Conservation (phyloP, 768 basidiomycete genomes). For the Dioszegia hungarica region DNA sequence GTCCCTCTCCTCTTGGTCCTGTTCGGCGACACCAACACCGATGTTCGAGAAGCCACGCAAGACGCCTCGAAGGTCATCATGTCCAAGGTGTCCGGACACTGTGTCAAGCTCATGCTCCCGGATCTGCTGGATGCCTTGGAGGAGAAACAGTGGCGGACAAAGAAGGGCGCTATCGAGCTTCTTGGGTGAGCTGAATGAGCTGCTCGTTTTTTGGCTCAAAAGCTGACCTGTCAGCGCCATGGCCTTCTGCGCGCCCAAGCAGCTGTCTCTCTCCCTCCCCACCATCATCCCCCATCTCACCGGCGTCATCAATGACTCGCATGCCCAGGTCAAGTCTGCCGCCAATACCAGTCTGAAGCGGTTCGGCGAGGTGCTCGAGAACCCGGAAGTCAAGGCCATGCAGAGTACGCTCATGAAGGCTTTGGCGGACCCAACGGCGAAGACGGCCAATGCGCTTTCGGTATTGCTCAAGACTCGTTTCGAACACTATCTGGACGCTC, state of each 20-base stretch:
- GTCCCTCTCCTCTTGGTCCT: constrained; percentile 74
- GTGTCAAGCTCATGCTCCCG: constrained; percentile 90
- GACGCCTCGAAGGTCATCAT: constrained; percentile 92
- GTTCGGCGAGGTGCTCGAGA: constrained; percentile 96
- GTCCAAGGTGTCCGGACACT: constrained; percentile 83
- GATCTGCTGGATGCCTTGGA: constrained; percentile 83
- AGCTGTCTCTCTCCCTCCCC: constrained; percentile 88
- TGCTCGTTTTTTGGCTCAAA: neutral
- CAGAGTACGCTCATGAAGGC: constrained; percentile 88
- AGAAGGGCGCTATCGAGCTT: constrained; percentile 89
- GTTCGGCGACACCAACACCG: constrained; percentile 79
- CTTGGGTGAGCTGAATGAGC: constrained; percentile 56
- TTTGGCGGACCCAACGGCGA: constrained; percentile 80
- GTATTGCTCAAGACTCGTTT: constrained; percentile 89
- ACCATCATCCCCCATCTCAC: constrained; percentile 96
- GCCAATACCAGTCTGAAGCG: constrained; percentile 95
- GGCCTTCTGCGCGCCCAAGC: constrained; percentile 95
- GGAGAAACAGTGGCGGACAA: constrained; percentile 97
- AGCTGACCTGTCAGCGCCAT: constrained; percentile 58
- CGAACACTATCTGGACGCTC: constrained; percentile 96
- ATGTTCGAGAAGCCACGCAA: constrained; percentile 88
- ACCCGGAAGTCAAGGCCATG: constrained; percentile 90
- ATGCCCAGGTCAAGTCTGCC: constrained; percentile 85
- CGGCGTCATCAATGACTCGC: constrained; percentile 90
- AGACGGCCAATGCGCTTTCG: constrained; percentile 78